Evolutionary conservation across 371 early-diverging fungal species (phyloP).

Genomic region (Coemansia sp.): DNA sequence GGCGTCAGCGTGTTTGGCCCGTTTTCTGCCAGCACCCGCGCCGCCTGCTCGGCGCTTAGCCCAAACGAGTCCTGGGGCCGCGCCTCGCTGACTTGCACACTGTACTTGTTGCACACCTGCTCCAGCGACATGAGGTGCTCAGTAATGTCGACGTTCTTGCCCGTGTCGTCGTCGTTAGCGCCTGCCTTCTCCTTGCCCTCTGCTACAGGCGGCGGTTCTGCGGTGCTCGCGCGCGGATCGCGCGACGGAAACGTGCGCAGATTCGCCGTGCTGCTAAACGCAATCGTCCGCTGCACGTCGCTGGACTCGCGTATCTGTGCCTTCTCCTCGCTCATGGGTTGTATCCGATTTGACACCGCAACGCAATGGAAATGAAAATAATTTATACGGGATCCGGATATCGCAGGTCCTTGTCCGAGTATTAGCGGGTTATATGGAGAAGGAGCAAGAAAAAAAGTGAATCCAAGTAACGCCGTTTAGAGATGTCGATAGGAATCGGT

Average conservation of each 20-base stretch:
- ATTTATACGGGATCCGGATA: background rate
- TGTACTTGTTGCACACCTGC: constrained; percentile 64
- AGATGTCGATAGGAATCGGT: too few relatives aligned
- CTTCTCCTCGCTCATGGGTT: background rate
- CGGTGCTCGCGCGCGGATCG: background rate
- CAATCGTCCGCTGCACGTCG: constrained; percentile 7
- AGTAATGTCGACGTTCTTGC: constrained; percentile 48
- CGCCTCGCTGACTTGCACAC: constrained; percentile 56
- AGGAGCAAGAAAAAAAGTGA: too few relatives aligned
- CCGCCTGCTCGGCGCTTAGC: constrained; percentile 64
- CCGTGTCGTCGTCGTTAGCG: constrained; percentile 2
- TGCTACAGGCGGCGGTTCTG: background rate
- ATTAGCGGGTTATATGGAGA: too few relatives aligned
- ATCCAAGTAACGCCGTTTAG: too few relatives aligned
- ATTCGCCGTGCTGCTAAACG: background rate
- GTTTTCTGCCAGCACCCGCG: constrained; percentile 59
- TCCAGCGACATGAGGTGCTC: constrained; percentile 79
- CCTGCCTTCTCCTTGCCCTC: background rate
- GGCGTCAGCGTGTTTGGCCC: constrained; percentile 88
- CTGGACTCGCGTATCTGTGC: background rate
- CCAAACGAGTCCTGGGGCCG: constrained; percentile 72
- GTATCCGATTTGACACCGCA: background rate
- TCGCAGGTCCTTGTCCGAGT: background rate
- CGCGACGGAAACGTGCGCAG: background rate
- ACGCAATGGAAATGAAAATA: background rate